These are phyloP conservation scores for Pseudomonodictys pantanalensis DNA, from an alignment of 495 filamentous ascomycete genomes.

Conservation along the genomic window DNA sequence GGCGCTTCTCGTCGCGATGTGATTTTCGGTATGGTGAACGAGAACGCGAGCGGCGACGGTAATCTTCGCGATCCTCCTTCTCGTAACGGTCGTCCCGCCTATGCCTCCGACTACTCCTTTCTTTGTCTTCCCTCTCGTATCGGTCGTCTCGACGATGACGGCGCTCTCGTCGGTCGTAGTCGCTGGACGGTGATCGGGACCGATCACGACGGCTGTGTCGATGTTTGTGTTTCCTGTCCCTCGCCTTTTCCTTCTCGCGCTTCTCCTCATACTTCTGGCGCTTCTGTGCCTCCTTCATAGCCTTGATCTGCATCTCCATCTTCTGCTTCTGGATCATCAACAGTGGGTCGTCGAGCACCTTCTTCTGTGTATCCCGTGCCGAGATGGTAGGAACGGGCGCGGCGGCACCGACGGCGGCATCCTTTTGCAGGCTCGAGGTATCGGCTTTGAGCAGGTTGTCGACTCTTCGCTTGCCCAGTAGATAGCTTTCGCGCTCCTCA, in stretches of 20 bases:
- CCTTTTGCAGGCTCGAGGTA: conserved; percentile 75
- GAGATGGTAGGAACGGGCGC: conserved; percentile 61
- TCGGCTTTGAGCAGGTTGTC: conserved; percentile 74
- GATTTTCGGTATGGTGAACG: conserved; percentile 35
- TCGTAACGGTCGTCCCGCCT: not conserved
- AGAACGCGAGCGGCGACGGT: conserved; percentile 36
- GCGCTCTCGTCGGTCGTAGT: not conserved
- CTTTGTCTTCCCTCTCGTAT: not conserved
- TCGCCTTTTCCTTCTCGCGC: conserved; percentile 35
- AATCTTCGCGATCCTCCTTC: conserved; percentile 26
- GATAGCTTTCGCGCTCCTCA: conserved; percentile 91
- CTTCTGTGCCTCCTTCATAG: conserved; percentile 60
- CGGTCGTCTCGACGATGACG: not conserved
- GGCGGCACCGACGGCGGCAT: conserved; percentile 56
- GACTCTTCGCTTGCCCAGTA: conserved; percentile 87
- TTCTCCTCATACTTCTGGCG: conserved; percentile 44
- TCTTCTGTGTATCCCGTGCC: conserved; percentile 71
- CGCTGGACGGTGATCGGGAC: not conserved
- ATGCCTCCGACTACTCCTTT: too few species aligned
- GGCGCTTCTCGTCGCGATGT: not conserved
- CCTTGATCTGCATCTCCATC: conserved; percentile 81
- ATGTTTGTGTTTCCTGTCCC: conserved; percentile 39
- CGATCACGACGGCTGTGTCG: conserved; percentile 20
- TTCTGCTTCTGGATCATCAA: conserved; percentile 89
- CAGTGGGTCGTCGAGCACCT: conserved; percentile 86